Conservation (phyloP, 345 rosid genomes). For the Brassica rapa region DNA sequence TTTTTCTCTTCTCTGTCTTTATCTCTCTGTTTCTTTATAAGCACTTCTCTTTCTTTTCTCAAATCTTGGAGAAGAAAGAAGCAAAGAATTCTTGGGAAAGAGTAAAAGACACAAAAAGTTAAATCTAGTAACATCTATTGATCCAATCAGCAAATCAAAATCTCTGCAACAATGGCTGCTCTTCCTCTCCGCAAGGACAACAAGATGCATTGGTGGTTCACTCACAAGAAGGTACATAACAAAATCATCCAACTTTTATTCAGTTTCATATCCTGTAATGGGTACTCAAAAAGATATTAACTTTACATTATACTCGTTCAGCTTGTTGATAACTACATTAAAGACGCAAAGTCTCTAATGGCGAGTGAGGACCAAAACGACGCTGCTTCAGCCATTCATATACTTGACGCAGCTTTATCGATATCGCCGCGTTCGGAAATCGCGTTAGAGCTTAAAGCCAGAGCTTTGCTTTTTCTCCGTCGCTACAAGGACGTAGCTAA, state of each 20-base stretch:
- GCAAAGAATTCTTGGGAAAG: slow-evolving; percentile 30
- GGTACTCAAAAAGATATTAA: not conserved
- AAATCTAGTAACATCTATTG: slow-evolving; percentile 8
- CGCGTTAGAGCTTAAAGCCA: slow-evolving; percentile 82
- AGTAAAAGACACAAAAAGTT: slow-evolving; percentile 2
- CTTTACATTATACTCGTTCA: slow-evolving; percentile 6
- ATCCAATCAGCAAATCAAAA: slow-evolving; percentile 11
- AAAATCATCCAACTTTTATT: slow-evolving; percentile 7
- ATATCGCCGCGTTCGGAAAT: slow-evolving; percentile 68
- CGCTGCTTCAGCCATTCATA: slow-evolving; percentile 56
- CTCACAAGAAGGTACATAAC: slow-evolving; percentile 64
- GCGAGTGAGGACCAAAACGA: slow-evolving; percentile 59
- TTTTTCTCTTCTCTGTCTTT: slow-evolving; percentile 5
- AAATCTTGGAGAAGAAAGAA: slow-evolving; percentile 38
- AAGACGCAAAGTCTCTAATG: slow-evolving; percentile 64
- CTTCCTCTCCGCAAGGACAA: slow-evolving; percentile 45
- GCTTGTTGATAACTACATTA: slow-evolving; percentile 66
- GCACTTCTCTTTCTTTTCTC: slow-evolving; percentile 41
- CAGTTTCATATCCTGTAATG: not conserved
- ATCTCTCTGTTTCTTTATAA: slow-evolving; percentile 39
- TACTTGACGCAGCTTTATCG: slow-evolving; percentile 68
- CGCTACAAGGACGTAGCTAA: slow-evolving; percentile 76
- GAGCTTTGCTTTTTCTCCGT: slow-evolving; percentile 63
- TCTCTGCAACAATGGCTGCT: slow-evolving; percentile 37
- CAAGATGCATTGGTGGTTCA: slow-evolving; percentile 90